Conservation (phyloP, 2,329 filamentous ascomycete species). For the Fusarium lateritium region DNA sequence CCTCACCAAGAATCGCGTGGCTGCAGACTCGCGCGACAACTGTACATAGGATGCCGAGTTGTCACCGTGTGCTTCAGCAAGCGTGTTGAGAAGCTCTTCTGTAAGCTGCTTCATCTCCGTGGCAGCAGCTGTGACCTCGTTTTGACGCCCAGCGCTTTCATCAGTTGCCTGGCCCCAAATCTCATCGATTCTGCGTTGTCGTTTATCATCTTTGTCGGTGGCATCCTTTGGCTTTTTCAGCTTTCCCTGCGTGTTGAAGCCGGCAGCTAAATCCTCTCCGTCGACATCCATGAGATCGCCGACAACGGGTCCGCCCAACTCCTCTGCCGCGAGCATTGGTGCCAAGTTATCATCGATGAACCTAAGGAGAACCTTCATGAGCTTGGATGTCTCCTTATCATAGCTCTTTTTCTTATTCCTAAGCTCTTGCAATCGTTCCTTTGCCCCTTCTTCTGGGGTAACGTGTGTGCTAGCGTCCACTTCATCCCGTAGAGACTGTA, state of each 20-base stretch:
- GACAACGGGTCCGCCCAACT: constrained; percentile 85
- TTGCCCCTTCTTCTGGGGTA: constrained; percentile 72
- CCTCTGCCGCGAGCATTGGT: constrained; percentile 84
- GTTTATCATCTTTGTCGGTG: constrained; percentile 61
- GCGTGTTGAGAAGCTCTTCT: constrained; percentile 72
- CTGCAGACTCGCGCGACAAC: constrained; percentile 72
- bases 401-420: constrained; percentile 71
- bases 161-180: constrained; percentile 66
- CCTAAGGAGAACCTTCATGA: constrained; percentile 75
- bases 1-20: constrained; percentile 74
- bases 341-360: constrained; percentile 82
- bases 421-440: constrained; percentile 74
- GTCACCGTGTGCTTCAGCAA: constrained; percentile 68
- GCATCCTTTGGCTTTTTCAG: constrained; percentile 63
- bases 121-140: constrained; percentile 66
- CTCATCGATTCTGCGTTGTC: constrained; percentile 74
- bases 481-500: constrained; percentile 71
- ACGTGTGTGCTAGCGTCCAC: constrained; percentile 71
- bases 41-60: constrained; percentile 71
- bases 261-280: constrained; percentile 70
- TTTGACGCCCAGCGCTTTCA: constrained; percentile 51
- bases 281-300: constrained; percentile 79
- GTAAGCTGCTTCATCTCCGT: constrained; percentile 72
- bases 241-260: constrained; percentile 73
- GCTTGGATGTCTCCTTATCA: constrained; percentile 70